A percentile compares a stretch with the other conserved stretches of the same genome.
Evolutionary conservation across 176 grass and related monocot species (phyloP).

Genomic region (Cocos nucifera): DNA sequence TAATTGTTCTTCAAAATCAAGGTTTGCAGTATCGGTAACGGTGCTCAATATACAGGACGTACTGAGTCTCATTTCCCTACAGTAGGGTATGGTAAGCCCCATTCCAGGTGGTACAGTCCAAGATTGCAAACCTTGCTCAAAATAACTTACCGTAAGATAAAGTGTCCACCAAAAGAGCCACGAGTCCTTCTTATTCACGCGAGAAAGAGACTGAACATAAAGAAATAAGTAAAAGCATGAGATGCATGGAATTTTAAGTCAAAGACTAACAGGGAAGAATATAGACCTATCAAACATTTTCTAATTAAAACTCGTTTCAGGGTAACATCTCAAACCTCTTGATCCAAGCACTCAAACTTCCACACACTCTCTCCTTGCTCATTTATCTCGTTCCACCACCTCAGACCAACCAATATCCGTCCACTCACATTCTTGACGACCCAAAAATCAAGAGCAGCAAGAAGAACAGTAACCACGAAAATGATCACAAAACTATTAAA

Average conservation of each 20-base stretch:
- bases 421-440: constrained; percentile 97
- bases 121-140: too few relatives aligned
- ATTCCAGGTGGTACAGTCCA: too few relatives aligned
- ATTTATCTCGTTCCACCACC: constrained; percentile 99
- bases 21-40: too few relatives aligned
- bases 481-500: constrained; percentile 97
- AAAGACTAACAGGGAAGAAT: too few relatives aligned
- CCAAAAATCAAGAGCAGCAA: constrained; percentile 97
- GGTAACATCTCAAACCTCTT: constrained; percentile 45
- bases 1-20: too few relatives aligned
- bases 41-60: too few relatives aligned
- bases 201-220: constrained; percentile 55
- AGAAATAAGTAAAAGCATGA: too few relatives aligned
- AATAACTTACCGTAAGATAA: constrained; percentile 67
- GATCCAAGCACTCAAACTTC: constrained; percentile 93
- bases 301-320: too few relatives aligned
- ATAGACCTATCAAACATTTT: too few relatives aligned
- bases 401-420: constrained; percentile 85
- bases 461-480: constrained; percentile 91
- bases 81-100: too few relatives aligned
- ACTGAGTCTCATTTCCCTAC: too few relatives aligned
- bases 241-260: too few relatives aligned
- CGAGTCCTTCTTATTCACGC: constrained; percentile 96
- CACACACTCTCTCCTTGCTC: constrained; percentile 81
- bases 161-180: constrained; percentile 99